Base-by-base conservation (phyloP, 257 asterid species). In the Striga asiatica region DNA sequence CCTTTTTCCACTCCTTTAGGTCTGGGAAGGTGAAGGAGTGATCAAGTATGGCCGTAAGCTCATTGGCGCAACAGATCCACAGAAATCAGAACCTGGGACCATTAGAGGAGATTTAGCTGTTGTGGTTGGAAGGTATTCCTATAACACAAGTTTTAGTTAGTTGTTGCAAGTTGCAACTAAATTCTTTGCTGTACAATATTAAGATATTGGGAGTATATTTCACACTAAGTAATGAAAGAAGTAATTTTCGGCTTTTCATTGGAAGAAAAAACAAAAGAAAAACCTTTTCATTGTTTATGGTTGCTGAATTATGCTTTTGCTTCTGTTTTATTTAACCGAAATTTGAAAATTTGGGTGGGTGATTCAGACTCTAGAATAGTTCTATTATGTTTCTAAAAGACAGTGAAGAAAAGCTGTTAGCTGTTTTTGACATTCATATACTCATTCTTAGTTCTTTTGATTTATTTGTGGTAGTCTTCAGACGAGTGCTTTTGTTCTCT, bases 11-110 rank as follows among this genome's bases (percentile, higher is more conserved):
- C 31, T 53, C 66, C 9, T 66, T 61, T 66, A 92, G 99, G 99
- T 92, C 32, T 92, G 99, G 99, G 99, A 92, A 79, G 97, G 99
- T 28, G 99, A 92, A 74, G 99, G 99, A 19, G 99, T 81, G 43
- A 92, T 92, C 68, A 88, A 76, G 66, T 88, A 92, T 2, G 97
- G 99, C 18, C 85, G 97, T 43, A 88, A 92, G 68, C 95, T 92
- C 48, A 88, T 92, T 13, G 99, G 99, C 58, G 99, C 97, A 45
- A 92, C 99, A 0, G 99, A 92, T 76, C 99, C 99, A 13, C 97
- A 88, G 79, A 92, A 88, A 78, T 92, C 99, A 18, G 99, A 92
- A 71, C 99, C 99, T 28, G 99, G 99, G 68, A 92, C 99, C 71
- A 88, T 92, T 65, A 76, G 99, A 71, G 99, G 99, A 46, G 99